These are phyloP conservation scores for Gaeumannomyces sp. DNA, from an alignment of 2,329 filamentous ascomycete species.

Conservation along the genomic window DNA sequence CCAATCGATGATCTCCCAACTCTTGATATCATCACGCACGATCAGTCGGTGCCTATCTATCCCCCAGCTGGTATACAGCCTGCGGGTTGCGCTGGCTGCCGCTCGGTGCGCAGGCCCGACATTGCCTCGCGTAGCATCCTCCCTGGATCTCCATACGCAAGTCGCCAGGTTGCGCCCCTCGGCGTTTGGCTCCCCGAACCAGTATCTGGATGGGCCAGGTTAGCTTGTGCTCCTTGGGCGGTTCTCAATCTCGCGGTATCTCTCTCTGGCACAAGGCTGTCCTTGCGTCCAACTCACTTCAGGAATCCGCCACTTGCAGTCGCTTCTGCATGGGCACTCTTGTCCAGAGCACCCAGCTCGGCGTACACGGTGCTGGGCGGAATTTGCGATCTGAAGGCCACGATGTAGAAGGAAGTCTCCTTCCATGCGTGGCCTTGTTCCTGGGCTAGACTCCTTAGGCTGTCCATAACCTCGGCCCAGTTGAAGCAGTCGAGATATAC, in stretches of 20 bases:
- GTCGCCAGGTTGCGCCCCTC: conserved; percentile 76
- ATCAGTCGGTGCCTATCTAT: conserved; percentile 66
- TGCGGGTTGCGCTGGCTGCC: conserved; percentile 59
- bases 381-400: conserved; percentile 74
- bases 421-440: conserved; percentile 49
- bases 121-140: conserved; percentile 54
- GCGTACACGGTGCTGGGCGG: conserved; percentile 60
- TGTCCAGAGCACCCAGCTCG: conserved; percentile 67
- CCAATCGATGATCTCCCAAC: conserved; percentile 61
- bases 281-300: conserved; percentile 48
- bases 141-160: conserved; percentile 57
- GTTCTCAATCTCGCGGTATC: not conserved
- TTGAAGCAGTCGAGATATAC: conserved; percentile 72
- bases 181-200: conserved; percentile 72
- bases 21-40: conserved; percentile 57
- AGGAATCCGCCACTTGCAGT: conserved; percentile 72
- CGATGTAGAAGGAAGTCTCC: conserved; percentile 68
- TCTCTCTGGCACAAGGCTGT: not conserved
- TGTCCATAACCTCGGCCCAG: conserved; percentile 57
- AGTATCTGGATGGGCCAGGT: conserved; percentile 52
- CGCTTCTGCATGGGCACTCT: conserved; percentile 74
- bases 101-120: conserved; percentile 54
- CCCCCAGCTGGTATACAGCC: conserved; percentile 59
- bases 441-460: conserved; percentile 46
- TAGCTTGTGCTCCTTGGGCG: not conserved